Evolutionary conservation across 2,329 filamentous ascomycete species (phyloP).

Genomic region (Penicillium sp.): DNA sequence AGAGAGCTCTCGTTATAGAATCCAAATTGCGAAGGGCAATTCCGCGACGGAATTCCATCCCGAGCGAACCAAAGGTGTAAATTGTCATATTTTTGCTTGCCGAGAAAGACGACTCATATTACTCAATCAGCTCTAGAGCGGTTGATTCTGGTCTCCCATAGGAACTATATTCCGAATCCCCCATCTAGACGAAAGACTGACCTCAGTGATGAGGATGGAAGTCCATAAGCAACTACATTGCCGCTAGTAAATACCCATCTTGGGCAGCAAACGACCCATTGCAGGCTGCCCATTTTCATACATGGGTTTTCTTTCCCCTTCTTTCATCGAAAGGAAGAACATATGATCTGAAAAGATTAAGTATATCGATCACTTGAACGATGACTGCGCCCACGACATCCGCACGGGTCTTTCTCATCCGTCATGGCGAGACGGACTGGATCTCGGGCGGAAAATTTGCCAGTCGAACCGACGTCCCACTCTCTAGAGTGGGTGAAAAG

Average conservation of each 20-base stretch:
- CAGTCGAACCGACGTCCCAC: constrained; percentile 6
- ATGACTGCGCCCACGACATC: constrained; percentile 1
- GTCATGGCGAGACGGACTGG: constrained; percentile 15
- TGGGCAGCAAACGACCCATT: no score
- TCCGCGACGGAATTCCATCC: no score
- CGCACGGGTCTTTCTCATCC: constrained; percentile 12
- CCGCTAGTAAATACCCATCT: no score
- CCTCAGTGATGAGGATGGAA: background rate
- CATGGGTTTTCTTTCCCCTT: no score
- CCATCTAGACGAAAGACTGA: background rate
- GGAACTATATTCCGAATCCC: background rate
- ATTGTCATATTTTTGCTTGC: background rate
- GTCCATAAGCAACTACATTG: background rate
- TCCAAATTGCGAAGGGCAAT: no score
- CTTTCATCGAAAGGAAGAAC: no score
- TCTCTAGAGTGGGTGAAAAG: constrained; percentile 4
- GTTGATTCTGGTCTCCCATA: background rate
- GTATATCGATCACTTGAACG: background rate
- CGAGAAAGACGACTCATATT: no score
- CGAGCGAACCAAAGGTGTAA: background rate
- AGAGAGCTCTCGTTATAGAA: no score
- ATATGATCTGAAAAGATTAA: background rate
- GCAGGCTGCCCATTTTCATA: no score
- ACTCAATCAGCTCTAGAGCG: no score
- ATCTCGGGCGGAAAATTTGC: constrained; percentile 9